Evolutionary conservation across 441 rosid genomes (phyloP).

Genomic region (Pelargonium fulgidum): DNA sequence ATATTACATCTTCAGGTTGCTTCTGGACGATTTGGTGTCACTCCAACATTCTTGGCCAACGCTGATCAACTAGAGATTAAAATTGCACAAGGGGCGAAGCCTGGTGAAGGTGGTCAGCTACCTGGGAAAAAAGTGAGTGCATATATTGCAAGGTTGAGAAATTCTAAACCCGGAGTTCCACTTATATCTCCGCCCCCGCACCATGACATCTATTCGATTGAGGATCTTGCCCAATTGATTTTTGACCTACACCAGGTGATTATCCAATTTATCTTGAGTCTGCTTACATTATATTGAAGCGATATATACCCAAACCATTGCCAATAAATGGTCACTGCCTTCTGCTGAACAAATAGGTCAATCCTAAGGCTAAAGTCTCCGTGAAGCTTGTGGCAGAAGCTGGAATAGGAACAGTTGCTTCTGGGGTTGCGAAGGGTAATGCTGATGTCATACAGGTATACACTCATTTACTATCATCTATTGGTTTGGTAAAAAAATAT

Average conservation of each 20-base stretch:
- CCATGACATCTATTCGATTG: constrained; percentile 94
- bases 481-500: constrained; percentile 14
- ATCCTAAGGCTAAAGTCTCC: constrained; percentile 94
- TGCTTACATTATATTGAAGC: constrained; percentile 1
- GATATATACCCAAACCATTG: constrained; percentile 8
- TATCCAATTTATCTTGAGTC: constrained; percentile 21
- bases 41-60: constrained; percentile 94
- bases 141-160: constrained; percentile 89
- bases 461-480: constrained; percentile 11
- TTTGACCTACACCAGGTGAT: constrained; percentile 96
- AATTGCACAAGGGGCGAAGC: constrained; percentile 99
- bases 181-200: constrained; percentile 99
- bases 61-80: constrained; percentile 95
- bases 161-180: constrained; percentile 98
- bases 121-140: constrained; percentile 99
- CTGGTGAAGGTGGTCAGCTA: constrained; percentile 98
- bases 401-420: constrained; percentile 98
- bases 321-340: constrained; percentile 8
- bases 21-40: constrained; percentile 97
- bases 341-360: constrained; percentile 50
- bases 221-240: constrained; percentile 97
- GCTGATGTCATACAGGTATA: constrained; percentile 94
- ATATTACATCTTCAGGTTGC: constrained; percentile 62
- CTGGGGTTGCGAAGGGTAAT: constrained; percentile 99
- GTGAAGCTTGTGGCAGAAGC: constrained; percentile 99